Evolutionary conservation across 2,329 filamentous ascomycete genomes (phyloP).

Genomic region (Monosporascus sp.): DNA sequence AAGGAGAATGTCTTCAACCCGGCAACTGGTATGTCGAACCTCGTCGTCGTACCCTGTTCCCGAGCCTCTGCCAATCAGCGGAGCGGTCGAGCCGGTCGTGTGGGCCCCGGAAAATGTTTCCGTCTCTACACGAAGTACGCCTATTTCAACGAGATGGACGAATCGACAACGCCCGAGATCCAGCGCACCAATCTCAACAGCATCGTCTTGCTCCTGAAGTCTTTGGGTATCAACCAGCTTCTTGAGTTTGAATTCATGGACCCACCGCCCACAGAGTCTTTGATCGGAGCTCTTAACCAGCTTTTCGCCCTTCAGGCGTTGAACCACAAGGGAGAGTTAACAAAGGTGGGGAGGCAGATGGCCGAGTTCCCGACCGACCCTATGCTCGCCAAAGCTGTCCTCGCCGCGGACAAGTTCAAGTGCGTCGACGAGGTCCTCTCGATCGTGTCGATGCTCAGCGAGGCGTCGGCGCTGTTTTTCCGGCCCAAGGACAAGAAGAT

Average conservation of each 20-base stretch:
- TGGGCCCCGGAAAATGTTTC: slow-evolving; percentile 89
- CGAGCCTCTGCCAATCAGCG: slow-evolving; percentile 89
- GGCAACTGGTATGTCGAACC: slow-evolving; percentile 82
- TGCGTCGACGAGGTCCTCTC: slow-evolving; percentile 90
- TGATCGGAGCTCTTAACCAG: slow-evolving; percentile 84
- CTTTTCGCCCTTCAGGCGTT: slow-evolving; percentile 86
- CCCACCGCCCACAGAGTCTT: slow-evolving; percentile 79
- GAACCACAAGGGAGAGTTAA: slow-evolving; percentile 82
- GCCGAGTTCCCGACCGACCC: slow-evolving; percentile 91
- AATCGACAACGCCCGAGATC: slow-evolving; percentile 88
- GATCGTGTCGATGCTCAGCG: slow-evolving; percentile 90
- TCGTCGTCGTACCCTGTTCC: slow-evolving; percentile 87
- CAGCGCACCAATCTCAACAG: slow-evolving; percentile 82
- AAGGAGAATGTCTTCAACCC: slow-evolving; percentile 95
- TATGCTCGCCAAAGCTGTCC: slow-evolving; percentile 82
- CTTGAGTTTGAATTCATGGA: slow-evolving; percentile 97
- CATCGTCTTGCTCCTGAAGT: slow-evolving; percentile 81
- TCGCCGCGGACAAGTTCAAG: slow-evolving; percentile 84
- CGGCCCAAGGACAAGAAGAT: slow-evolving; percentile 96
- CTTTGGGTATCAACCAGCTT: slow-evolving; percentile 84
- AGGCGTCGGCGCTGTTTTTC: slow-evolving; percentile 86
- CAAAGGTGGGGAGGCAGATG: slow-evolving; percentile 89
- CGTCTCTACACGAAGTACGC: slow-evolving; percentile 89
- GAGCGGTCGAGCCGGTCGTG: slow-evolving; percentile 86
- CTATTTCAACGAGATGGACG: slow-evolving; percentile 91